These are phyloP conservation scores for Lepidium didymum DNA, from an alignment of 345 rosid genomes.

Conservation along the genomic window DNA sequence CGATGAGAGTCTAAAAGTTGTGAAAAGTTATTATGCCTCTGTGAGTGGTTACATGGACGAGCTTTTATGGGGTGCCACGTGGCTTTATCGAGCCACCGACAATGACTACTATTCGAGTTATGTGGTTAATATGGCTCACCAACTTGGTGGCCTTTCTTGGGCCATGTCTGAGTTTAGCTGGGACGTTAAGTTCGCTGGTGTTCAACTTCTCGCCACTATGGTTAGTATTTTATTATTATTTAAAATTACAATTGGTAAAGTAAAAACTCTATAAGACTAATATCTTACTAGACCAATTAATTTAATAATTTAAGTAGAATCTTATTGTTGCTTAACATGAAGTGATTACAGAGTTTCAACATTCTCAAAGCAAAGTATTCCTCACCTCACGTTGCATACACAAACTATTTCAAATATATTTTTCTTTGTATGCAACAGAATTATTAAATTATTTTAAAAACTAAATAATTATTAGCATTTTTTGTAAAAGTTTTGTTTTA, in stretches of 20 bases:
- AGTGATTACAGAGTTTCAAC: background rate
- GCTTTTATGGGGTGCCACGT: constrained; percentile 89
- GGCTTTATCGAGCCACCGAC: constrained; percentile 97
- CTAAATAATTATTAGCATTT: background rate
- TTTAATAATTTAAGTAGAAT: background rate
- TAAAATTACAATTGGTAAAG: background rate
- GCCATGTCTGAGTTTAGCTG: constrained; percentile 94
- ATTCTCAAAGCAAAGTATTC: constrained; percentile 7
- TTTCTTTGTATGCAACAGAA: background rate
- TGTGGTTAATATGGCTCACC: constrained; percentile 47
- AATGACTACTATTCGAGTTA: constrained; percentile 45
- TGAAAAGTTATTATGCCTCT: constrained; percentile 79
- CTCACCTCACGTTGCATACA: background rate
- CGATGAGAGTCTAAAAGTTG: constrained; percentile 64
- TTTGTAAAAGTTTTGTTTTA: background rate
- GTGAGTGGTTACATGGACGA: constrained; percentile 96
- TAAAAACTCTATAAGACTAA: background rate
- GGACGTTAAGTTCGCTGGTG: constrained; percentile 93
- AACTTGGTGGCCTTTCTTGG: constrained; percentile 82
- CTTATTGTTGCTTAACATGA: background rate
- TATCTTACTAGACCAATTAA: background rate
- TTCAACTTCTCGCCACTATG: constrained; percentile 81
- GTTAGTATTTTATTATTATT: constrained; percentile 26
- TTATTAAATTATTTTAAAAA: background rate
- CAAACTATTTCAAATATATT: constrained; percentile 9